A percentile compares a stretch with the other conserved stretches of the same genome.
Conservation (phyloP, 306 rosid genomes). For the Bauhinia variegata region DNA sequence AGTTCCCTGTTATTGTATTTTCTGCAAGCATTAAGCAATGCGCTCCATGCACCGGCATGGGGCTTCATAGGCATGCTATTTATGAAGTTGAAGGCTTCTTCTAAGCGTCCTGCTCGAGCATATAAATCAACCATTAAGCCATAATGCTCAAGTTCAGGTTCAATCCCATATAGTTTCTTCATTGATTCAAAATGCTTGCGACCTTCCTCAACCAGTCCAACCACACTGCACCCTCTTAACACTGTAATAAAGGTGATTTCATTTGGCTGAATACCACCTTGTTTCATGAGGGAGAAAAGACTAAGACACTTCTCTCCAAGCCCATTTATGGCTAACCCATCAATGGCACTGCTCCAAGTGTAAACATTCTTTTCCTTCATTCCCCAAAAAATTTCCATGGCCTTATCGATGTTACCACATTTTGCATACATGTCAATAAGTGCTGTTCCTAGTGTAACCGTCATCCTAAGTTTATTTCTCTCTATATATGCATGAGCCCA, state of each 20-base stretch:
- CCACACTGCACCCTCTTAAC: slow-evolving; percentile 61
- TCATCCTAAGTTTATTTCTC: slow-evolving; percentile 51
- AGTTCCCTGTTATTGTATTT: slow-evolving; percentile 52
- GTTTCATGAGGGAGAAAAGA: slow-evolving; percentile 53
- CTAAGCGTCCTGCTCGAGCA: slow-evolving; percentile 59
- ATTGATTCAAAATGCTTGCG: slow-evolving; percentile 58
- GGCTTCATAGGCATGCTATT: slow-evolving; percentile 66
- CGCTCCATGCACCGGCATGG: slow-evolving; percentile 69
- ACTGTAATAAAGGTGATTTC: slow-evolving; percentile 54
- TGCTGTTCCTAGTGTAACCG: slow-evolving; percentile 56
- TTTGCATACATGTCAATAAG: slow-evolving; percentile 68
- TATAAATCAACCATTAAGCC: slow-evolving; percentile 73
- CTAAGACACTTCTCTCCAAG: slow-evolving; percentile 55
- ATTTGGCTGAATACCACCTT: slow-evolving; percentile 52
- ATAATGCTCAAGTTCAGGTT: slow-evolving; percentile 61
- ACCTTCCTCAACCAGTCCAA: no score
- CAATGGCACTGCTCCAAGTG: slow-evolving; percentile 66
- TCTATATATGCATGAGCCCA: slow-evolving; percentile 66
- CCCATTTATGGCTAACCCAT: slow-evolving; percentile 68
- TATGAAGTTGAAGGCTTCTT: slow-evolving; percentile 61
- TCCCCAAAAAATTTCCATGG: slow-evolving; percentile 60
- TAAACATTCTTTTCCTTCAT: slow-evolving; percentile 66
- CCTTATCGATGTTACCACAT: slow-evolving; percentile 63
- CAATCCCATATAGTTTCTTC: slow-evolving; percentile 48
- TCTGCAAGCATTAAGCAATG: slow-evolving; percentile 65